Conservation (phyloP, 768 basidiomycete species). For the Favolaschia claudopus region DNA sequence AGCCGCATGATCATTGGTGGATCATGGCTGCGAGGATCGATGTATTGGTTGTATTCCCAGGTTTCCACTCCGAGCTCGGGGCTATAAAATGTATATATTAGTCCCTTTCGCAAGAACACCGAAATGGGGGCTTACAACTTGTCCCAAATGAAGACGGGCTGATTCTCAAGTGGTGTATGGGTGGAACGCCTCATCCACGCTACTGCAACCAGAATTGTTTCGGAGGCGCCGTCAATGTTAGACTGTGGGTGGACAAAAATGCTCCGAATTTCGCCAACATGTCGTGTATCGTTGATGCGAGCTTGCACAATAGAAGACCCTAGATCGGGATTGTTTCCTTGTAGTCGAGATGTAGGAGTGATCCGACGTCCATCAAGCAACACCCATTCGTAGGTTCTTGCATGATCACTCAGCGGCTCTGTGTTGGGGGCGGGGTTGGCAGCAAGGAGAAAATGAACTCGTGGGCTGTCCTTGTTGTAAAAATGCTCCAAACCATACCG, state of each 20-base stretch:
- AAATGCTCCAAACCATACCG: too few species aligned
- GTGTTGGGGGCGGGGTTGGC: background rate
- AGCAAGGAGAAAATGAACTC: too few species aligned
- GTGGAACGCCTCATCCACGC: constrained; percentile 3
- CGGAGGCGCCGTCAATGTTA: background rate
- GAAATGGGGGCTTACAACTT: constrained; percentile 28
- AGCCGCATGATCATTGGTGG: constrained; percentile 25
- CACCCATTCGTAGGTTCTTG: constrained; percentile 10
- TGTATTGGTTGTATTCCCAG: constrained; percentile 16
- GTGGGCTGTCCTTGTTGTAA: too few species aligned
- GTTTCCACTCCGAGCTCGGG: constrained; percentile 31
- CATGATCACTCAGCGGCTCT: background rate
- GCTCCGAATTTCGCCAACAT: constrained; percentile 19
- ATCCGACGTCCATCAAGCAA: constrained; percentile 28
- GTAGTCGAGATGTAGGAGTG: constrained; percentile 15
- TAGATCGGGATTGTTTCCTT: background rate
- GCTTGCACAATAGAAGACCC: constrained; percentile 24
- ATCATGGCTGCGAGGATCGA: background rate
- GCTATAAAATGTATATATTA: background rate
- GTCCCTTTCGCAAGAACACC: background rate
- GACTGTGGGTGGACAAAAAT: constrained; percentile 26
- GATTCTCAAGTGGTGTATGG: background rate
- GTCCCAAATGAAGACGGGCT: constrained; percentile 21
- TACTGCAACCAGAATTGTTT: constrained; percentile 5
- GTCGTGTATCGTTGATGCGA: background rate